Percentiles rank a stretch among this genome's conserved stretches.
phyloP scores from a whole-genome alignment of 192 early-diverging fungal species.

The Coemansia sp. region DNA sequence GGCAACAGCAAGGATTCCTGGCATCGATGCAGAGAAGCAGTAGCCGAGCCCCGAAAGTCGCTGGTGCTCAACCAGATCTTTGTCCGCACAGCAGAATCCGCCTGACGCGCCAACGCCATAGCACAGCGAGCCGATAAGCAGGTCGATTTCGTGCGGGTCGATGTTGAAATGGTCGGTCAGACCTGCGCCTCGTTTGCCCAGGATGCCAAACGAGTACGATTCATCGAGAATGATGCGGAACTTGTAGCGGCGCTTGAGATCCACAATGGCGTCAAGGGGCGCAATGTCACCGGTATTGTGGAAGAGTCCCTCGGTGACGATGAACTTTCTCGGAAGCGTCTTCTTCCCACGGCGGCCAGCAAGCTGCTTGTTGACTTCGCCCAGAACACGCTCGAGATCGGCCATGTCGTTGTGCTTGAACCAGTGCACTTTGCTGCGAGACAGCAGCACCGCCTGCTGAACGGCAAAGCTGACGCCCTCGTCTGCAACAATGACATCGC shows the following conservation, averaged over 20 bases:
- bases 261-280: slow-evolving; percentile 77
- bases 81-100: slow-evolving; percentile 88
- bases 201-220: slow-evolving; percentile 81
- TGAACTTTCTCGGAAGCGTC: slow-evolving; percentile 65
- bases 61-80: slow-evolving; percentile 89
- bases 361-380: slow-evolving; percentile 71
- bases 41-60: slow-evolving; percentile 87
- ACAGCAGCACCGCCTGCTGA: slow-evolving; percentile 87
- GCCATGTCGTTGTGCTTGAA: slow-evolving; percentile 98
- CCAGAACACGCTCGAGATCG: slow-evolving; percentile 85
- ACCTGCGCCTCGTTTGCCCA: slow-evolving; percentile 86
- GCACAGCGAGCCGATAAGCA: slow-evolving; percentile 84
- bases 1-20: slow-evolving; percentile 86
- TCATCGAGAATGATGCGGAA: slow-evolving; percentile 96
- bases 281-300: slow-evolving; percentile 85
- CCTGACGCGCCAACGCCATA: slow-evolving; percentile 79
- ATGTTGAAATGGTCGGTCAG: slow-evolving; percentile 82
- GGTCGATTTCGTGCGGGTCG: slow-evolving; percentile 75
- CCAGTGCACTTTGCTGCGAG: slow-evolving; percentile 85
- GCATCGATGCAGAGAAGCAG: slow-evolving; percentile 92
- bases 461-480: slow-evolving; percentile 85
- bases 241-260: slow-evolving; percentile 93
- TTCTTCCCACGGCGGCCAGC: slow-evolving; percentile 62
- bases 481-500: slow-evolving; percentile 94
- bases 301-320: slow-evolving; percentile 92